Evolutionary conservation across 805 yeast genomes (phyloP), one percentile per base, ranked within the genome.

Genomic region (Limtongia smithiae): DNA sequence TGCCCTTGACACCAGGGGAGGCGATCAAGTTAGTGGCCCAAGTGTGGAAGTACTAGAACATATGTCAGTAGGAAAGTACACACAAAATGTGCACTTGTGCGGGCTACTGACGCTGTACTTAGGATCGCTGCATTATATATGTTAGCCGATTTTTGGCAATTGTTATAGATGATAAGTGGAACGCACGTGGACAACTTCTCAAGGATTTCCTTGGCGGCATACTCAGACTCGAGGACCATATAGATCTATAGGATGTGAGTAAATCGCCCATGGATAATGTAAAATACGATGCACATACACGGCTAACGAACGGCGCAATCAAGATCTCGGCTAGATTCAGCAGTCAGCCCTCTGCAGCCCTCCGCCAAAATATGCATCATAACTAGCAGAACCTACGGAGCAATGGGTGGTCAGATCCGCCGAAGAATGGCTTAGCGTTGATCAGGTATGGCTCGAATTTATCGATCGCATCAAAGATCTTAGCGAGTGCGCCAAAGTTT

Each of bases 271-370:
- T 17, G 11, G 20, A n/a, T 4, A 24, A 38, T 11, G 4, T 6
- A 17, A 18, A 27, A 4, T 3, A 25, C 5, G 28, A 3, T 15
- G 14, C 30, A 34, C 56, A 37, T 41, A 58, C 46, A 8, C 61
- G 47, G 21, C 54, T 44, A 31, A 58, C 33, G 37, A 58, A 59
- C 6, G 62, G 60, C n/a, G 60, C 60, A 30, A 58, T 41, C 51
- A 53, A 28, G 33, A 58, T 35, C 52, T 54, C 58, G 34, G 55
- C 54, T 45, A 21, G 12, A 20, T 24, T 12, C n/a, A 20, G n/a
- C n/a, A n/a, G n/a, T n/a, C n/a, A n/a, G n/a, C n/a, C n/a, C n/a
- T n/a, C n/a, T 11, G 20, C 18, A 27, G 35, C 32, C 9, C 7
- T 12, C 3, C 17, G n/a, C 12, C 18, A 17, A 11, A 9, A 33